phyloP scores from a whole-genome alignment of 768 basidiomycete species.

The Lyophyllum shimeji region DNA sequence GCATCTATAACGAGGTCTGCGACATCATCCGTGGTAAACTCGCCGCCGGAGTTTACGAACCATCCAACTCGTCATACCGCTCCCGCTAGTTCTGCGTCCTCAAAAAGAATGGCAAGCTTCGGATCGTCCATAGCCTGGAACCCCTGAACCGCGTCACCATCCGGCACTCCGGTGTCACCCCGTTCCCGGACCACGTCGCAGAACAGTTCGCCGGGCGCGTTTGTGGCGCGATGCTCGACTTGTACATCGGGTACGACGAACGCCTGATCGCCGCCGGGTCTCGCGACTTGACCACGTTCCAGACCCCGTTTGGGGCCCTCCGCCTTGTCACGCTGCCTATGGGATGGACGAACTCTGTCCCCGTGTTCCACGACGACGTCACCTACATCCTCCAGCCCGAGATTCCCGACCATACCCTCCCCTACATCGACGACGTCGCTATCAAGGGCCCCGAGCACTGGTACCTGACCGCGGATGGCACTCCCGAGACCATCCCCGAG shows the following conservation, averaged over 20 bases:
- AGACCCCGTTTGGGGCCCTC: background rate
- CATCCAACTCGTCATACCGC: slow-evolving; percentile 34
- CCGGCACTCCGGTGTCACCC: slow-evolving; percentile 31
- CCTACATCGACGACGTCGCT: slow-evolving; percentile 39
- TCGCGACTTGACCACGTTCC: slow-evolving; percentile 36
- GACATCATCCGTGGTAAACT: slow-evolving; percentile 26
- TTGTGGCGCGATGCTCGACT: slow-evolving; percentile 29
- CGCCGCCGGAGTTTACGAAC: slow-evolving; percentile 27
- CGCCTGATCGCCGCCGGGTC: slow-evolving; percentile 18
- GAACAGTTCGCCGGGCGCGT: slow-evolving; percentile 26
- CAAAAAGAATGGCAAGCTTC: slow-evolving; percentile 28
- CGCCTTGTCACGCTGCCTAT: background rate
- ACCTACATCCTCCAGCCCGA: background rate
- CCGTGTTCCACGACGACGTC: slow-evolving; percentile 25
- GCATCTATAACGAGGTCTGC: slow-evolving; percentile 23
- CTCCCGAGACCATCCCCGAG: slow-evolving; percentile 31
- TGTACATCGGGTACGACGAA: slow-evolving; percentile 37
- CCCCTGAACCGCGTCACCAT: slow-evolving; percentile 39
- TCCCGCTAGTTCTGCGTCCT: slow-evolving; percentile 38
- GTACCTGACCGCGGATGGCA: slow-evolving; percentile 26
- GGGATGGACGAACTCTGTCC: slow-evolving; percentile 16
- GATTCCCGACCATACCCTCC: slow-evolving; percentile 13
- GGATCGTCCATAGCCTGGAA: slow-evolving; percentile 38
- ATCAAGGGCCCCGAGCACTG: slow-evolving; percentile 30
- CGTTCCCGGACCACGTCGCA: slow-evolving; percentile 31